Conservation (phyloP, 2,329 filamentous ascomycete species). For the Pleurostoma richardsiae region DNA sequence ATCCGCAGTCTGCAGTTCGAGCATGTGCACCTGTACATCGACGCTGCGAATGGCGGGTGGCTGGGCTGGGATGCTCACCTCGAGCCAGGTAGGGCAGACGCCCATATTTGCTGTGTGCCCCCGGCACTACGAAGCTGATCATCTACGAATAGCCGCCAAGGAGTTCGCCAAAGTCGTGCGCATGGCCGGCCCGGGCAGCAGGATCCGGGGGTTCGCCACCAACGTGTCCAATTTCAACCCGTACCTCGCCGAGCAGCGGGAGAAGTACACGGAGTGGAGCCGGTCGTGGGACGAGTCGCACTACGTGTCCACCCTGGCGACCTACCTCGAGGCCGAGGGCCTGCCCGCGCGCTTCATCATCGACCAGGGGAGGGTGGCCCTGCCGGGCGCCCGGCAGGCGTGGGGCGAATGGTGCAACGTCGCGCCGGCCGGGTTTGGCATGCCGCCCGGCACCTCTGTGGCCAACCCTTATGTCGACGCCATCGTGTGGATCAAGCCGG, state of each 20-base stretch:
- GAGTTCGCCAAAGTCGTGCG: conserved; percentile 32
- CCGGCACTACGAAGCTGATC: too few species aligned
- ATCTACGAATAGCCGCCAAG: conserved; percentile 23
- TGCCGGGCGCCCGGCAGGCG: conserved; percentile 26
- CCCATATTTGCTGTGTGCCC: too few species aligned
- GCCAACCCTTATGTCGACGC: conserved; percentile 31
- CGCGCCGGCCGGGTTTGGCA: conserved; percentile 31
- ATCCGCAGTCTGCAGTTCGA: conserved; percentile 29
- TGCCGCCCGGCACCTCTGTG: conserved; percentile 24
- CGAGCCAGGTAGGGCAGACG: conserved; percentile 20
- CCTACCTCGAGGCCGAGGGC: conserved; percentile 28
- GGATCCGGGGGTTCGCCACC: conserved; percentile 34
- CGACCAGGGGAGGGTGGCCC: conserved; percentile 35
- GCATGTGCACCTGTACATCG: conserved; percentile 32
- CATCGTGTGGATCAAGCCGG: conserved; percentile 40
- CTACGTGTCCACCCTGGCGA: conserved; percentile 31
- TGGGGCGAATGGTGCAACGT: conserved; percentile 42
- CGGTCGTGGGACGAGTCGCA: conserved; percentile 33
- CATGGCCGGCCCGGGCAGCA: conserved; percentile 20
- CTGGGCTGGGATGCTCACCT: conserved; percentile 34
- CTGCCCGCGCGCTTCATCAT: conserved; percentile 38
- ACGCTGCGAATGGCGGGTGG: conserved; percentile 37
- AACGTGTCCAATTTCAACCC: conserved; percentile 40
- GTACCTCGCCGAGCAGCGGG: conserved; percentile 28
- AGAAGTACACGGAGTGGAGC: conserved; percentile 33